Evolutionary conservation across 2,329 filamentous ascomycete species (phyloP).

Genomic region (Mariannaea elegans): DNA sequence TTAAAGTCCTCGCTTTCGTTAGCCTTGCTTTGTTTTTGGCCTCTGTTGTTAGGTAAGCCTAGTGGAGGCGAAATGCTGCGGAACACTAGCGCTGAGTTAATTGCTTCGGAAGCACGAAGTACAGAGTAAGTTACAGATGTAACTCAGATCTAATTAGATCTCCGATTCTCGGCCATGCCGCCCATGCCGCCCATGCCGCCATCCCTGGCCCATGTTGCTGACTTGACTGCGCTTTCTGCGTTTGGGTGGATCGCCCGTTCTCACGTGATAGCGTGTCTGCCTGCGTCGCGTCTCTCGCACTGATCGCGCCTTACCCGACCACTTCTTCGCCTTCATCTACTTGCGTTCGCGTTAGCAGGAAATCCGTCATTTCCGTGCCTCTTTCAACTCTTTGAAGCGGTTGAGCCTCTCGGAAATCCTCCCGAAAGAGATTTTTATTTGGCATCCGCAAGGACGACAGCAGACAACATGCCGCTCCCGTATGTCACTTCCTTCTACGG

Average conservation of each 20-base stretch:
- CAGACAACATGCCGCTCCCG: constrained; percentile 6
- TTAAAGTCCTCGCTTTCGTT: neutral
- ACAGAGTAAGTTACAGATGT: too few relatives aligned
- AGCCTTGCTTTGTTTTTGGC: constrained; percentile 12
- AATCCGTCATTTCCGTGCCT: neutral
- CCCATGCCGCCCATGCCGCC: neutral
- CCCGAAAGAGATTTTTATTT: neutral
- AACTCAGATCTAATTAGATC: constrained; percentile 11
- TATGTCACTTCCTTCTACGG: constrained; percentile 2
- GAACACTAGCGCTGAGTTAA: neutral
- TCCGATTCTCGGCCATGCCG: constrained; percentile 22
- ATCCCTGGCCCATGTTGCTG: neutral
- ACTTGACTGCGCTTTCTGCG: neutral
- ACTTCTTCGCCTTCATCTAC: neutral
- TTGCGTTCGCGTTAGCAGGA: neutral
- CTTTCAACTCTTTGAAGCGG: neutral
- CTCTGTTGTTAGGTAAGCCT: constrained; percentile 33
- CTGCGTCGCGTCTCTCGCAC: constrained; percentile 33
- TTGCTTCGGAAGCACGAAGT: too few relatives aligned
- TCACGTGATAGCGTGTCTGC: constrained; percentile 42
- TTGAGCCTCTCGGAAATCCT: neutral
- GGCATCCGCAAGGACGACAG: neutral
- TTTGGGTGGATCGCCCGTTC: neutral
- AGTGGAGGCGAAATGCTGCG: constrained; percentile 27
- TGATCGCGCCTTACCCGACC: constrained; percentile 26